A percentile compares a stretch with the other conserved stretches of the same genome.
Evolutionary conservation across 257 asterid genomes (phyloP).

Genomic region (Ophiorrhiza pumila): DNA sequence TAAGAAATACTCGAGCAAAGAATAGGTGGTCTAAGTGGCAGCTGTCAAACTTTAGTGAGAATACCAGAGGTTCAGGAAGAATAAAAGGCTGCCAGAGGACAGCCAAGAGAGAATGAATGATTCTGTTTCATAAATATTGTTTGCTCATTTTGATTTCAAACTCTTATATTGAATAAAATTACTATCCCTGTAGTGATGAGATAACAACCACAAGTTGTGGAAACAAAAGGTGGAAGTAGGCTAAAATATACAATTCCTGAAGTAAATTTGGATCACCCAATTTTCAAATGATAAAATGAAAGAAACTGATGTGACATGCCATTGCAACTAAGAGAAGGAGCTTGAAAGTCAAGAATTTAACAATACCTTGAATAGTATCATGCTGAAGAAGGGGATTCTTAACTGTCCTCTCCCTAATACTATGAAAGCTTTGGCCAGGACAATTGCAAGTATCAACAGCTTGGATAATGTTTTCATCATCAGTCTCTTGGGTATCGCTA

Average conservation of each 20-base stretch:
- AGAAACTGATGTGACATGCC: background rate
- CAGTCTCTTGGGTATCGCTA: conserved; percentile 15
- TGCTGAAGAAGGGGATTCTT: conserved; percentile 25
- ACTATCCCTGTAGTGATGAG: no score
- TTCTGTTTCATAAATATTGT: background rate
- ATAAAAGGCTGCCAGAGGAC: background rate
- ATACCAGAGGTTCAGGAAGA: background rate
- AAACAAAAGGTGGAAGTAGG: background rate
- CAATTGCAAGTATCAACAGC: conserved; percentile 1
- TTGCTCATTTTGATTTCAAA: no score
- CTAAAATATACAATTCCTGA: no score
- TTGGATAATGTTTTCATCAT: background rate
- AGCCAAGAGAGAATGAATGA: background rate
- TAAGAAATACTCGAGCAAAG: no score
- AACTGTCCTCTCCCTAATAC: conserved; percentile 3
- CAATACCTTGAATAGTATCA: conserved; percentile 25
- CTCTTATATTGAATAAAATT: no score
- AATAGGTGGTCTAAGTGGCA: no score
- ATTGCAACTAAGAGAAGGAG: background rate
- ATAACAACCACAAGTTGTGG: background rate
- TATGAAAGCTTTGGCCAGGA: conserved; percentile 8
- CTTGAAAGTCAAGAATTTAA: background rate
- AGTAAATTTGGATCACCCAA: background rate
- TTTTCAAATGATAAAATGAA: background rate
- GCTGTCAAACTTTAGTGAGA: background rate